Conservation (phyloP, 306 rosid genomes). For the Begonia fuchsioides region DNA sequence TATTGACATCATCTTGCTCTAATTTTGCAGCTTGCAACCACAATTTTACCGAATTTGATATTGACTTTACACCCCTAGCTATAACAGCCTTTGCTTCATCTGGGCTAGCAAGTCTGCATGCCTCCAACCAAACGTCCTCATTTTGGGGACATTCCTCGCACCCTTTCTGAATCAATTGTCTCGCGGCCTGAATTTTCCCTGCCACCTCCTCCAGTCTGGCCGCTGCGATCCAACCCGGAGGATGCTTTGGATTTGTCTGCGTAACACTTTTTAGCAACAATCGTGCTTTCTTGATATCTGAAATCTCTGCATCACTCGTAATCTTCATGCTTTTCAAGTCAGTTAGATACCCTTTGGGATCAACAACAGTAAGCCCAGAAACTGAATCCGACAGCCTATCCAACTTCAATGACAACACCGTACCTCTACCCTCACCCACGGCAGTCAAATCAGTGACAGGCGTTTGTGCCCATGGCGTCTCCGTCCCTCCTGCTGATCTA, state of each 20-base stretch:
- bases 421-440: constrained; percentile 84
- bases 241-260: constrained; percentile 76
- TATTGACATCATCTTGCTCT: constrained; percentile 56
- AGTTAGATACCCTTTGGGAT: constrained; percentile 71
- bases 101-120: constrained; percentile 70
- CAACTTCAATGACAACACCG: constrained; percentile 63
- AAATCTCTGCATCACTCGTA: constrained; percentile 81
- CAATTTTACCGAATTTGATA: constrained; percentile 71
- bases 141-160: constrained; percentile 86
- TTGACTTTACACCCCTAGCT: constrained; percentile 61
- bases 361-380: constrained; percentile 66
- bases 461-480: constrained; percentile 72
- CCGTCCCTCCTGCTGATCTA: constrained; percentile 52
- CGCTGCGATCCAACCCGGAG: constrained; percentile 89
- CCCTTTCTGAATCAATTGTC: constrained; percentile 67
- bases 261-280: constrained; percentile 74
- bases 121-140: constrained; percentile 93
- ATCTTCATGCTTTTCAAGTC: constrained; percentile 78
- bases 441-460: constrained; percentile 93
- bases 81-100: constrained; percentile 83
- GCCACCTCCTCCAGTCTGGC: constrained; percentile 84
- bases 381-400: constrained; percentile 75
- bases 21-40: constrained; percentile 82
- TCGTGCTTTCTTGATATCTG: constrained; percentile 76
- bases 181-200: constrained; percentile 68